Percentiles rank a stretch among this genome's conserved stretches.
Conservation (phyloP, 2,329 filamentous ascomycete species). For the Colletotrichum ledebouriae region DNA sequence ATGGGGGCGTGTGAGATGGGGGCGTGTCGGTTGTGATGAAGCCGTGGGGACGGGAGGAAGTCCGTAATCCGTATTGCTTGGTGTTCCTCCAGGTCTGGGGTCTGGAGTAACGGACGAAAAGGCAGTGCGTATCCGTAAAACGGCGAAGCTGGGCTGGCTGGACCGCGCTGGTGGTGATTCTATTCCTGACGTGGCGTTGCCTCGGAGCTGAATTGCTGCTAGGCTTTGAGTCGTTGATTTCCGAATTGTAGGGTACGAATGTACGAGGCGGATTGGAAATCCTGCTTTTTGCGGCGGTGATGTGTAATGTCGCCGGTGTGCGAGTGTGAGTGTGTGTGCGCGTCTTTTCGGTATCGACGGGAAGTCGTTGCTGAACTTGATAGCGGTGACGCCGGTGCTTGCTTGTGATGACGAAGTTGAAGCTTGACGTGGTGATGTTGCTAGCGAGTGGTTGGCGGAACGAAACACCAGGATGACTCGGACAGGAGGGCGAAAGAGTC, state of each 20-base stretch:
- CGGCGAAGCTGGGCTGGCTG: constrained; percentile 17
- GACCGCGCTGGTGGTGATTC: constrained; percentile 14
- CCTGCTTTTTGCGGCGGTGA: constrained; percentile 33
- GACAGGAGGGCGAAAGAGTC: constrained; percentile 30
- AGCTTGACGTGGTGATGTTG: constrained; percentile 10
- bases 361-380: constrained; percentile 1
- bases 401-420: constrained; percentile 28
- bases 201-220: constrained; percentile 15
- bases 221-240: constrained; percentile 21
- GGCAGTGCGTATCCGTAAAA: constrained; percentile 9
- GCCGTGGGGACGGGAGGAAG: constrained; percentile 21
- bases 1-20: constrained; percentile 12
- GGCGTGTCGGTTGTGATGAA: constrained; percentile 20
- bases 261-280: constrained; percentile 19
- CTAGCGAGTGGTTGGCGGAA: neutral
- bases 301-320: constrained; percentile 14
- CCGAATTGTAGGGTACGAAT: constrained; percentile 18
- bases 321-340: neutral
- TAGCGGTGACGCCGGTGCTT: constrained; percentile 14
- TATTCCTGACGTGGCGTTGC: constrained; percentile 40
- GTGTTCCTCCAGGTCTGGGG: constrained; percentile 3
- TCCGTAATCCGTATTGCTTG: constrained; percentile 30
- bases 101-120: neutral
- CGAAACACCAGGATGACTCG: constrained; percentile 40
- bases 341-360: constrained; percentile 8